Percentiles rank a stretch among this genome's conserved stretches.
phyloP scores from a whole-genome alignment of 345 rosid genomes.

The Iberis pinnata region DNA sequence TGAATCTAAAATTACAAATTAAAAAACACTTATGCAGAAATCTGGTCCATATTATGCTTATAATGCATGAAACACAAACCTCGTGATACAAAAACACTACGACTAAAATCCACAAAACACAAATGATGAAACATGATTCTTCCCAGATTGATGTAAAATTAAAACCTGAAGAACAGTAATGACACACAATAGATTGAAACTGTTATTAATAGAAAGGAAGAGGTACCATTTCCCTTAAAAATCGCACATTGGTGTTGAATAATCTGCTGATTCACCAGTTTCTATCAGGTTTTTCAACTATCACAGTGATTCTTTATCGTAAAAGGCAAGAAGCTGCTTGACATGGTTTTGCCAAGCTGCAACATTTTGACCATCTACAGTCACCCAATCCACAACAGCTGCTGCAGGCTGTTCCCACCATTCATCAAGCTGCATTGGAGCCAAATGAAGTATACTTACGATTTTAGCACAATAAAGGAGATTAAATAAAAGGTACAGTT shows the following conservation, averaged over 20 bases:
- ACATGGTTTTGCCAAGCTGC: slow-evolving; percentile 88
- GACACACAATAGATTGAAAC: neutral
- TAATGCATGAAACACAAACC: slow-evolving; percentile 21
- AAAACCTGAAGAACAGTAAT: neutral
- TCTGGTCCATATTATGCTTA: too few relatives aligned
- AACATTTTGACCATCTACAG: slow-evolving; percentile 77
- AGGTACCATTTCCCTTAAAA: slow-evolving; percentile 16
- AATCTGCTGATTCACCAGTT: slow-evolving; percentile 1
- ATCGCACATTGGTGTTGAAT: neutral
- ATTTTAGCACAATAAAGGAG: too few relatives aligned
- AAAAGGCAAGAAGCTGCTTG: slow-evolving; percentile 74
- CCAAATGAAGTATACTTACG: too few relatives aligned
- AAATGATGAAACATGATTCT: too few relatives aligned
- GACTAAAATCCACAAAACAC: slow-evolving; percentile 13
- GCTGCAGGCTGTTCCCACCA: slow-evolving; percentile 99
- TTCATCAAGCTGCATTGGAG: slow-evolving; percentile 57
- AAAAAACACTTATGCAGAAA: too few relatives aligned
- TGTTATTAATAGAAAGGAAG: neutral
- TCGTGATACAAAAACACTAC: slow-evolving; percentile 16
- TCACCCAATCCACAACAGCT: slow-evolving; percentile 78
- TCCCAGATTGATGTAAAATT: too few relatives aligned
- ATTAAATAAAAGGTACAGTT: neutral
- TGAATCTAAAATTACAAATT: too few relatives aligned
- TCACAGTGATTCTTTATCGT: slow-evolving; percentile 47
- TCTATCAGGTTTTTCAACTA: neutral